Conservation (phyloP, 805 yeast species). For the Saccharomyces jurei region DNA sequence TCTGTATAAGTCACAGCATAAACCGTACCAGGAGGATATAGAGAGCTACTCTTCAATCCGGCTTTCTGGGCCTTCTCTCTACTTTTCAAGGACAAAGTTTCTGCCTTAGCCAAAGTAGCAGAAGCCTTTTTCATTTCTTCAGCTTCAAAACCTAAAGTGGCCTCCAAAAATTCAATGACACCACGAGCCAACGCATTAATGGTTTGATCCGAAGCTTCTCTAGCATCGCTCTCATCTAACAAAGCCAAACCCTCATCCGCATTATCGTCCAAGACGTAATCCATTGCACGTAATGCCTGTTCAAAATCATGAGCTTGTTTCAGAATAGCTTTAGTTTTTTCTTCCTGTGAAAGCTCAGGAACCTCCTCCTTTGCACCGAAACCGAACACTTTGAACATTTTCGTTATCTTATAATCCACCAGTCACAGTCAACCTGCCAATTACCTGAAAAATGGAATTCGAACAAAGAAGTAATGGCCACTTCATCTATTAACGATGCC, state of each 20-base stretch:
- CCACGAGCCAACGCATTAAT: constrained; percentile 73
- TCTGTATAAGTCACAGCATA: constrained; percentile 89
- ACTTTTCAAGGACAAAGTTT: constrained; percentile 55
- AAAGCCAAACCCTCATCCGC: constrained; percentile 57
- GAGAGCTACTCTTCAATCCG: constrained; percentile 51
- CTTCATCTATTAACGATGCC: not conserved
- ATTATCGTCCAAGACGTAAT: constrained; percentile 77
- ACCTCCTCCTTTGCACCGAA: constrained; percentile 13
- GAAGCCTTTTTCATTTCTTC: constrained; percentile 78
- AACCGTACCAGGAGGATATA: constrained; percentile 91
- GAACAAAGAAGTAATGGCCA: not conserved
- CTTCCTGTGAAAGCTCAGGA: constrained; percentile 21
- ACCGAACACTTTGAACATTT: constrained; percentile 33
- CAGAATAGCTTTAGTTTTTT: constrained; percentile 30
- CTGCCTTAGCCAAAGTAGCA: constrained; percentile 63
- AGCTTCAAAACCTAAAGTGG: constrained; percentile 87
- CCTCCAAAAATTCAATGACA: constrained; percentile 82
- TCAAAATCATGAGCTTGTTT: constrained; percentile 49
- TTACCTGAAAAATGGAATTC: not conserved
- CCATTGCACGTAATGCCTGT: constrained; percentile 81
- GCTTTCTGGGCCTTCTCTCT: constrained; percentile 51
- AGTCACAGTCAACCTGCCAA: not conserved
- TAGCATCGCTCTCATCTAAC: constrained; percentile 24
- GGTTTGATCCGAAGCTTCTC: constrained; percentile 42
- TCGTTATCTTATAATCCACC: not conserved